Conservation (phyloP, 495 filamentous ascomycete species). For the Glarea lozoyensis region DNA sequence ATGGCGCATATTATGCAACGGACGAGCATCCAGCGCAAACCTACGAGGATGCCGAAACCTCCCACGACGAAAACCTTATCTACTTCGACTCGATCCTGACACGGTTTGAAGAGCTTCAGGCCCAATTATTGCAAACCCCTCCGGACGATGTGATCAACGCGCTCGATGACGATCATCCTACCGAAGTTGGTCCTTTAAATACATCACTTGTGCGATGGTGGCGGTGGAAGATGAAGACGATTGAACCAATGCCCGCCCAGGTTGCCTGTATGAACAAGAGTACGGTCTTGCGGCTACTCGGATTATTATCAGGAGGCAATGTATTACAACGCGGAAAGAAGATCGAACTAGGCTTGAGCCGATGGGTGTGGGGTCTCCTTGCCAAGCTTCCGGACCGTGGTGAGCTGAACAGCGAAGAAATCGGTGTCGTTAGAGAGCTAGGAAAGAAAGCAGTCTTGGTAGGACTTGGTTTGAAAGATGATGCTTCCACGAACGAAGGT, state of each 20-base stretch:
- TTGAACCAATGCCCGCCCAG: constrained; percentile 58
- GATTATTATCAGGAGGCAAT: constrained; percentile 38
- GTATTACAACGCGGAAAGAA: constrained; percentile 28
- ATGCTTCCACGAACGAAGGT: constrained; percentile 16
- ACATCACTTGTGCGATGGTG: constrained; percentile 37
- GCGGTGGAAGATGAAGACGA: constrained; percentile 36
- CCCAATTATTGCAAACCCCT: constrained; percentile 44
- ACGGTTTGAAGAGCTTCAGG: constrained; percentile 51
- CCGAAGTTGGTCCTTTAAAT: constrained; percentile 38
- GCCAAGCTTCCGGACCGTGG: constrained; percentile 47
- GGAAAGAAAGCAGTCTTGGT: constrained; percentile 49
- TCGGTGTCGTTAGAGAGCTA: constrained; percentile 48
- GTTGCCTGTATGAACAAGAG: constrained; percentile 59
- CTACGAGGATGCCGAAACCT: constrained; percentile 18
- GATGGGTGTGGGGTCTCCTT: constrained; percentile 57
- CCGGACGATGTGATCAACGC: constrained; percentile 36
- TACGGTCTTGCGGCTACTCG: constrained; percentile 47
- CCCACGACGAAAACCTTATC: constrained; percentile 39
- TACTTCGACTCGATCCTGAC: constrained; percentile 56
- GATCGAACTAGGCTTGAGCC: constrained; percentile 33
- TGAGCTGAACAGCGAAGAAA: constrained; percentile 46
- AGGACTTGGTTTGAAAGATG: constrained; percentile 18
- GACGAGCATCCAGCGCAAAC: constrained; percentile 18
- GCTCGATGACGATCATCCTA: constrained; percentile 50
- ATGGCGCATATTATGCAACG: constrained; percentile 61